Conservation (phyloP, 768 basidiomycete species). For the Lactifluus echinatus region DNA sequence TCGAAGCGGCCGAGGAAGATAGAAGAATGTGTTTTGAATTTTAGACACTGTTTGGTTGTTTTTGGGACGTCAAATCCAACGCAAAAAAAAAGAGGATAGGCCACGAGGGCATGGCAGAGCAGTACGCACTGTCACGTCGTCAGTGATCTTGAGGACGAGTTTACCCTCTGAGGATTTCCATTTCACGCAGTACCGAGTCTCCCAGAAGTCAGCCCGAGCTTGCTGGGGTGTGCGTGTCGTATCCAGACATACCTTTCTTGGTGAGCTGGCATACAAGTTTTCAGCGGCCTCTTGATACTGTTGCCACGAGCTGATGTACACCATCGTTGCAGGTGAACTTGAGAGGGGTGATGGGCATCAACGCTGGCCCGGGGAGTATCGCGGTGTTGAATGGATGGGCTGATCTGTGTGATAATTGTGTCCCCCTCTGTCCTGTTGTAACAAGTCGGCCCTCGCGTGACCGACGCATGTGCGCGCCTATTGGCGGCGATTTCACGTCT, state of each 20-base stretch:
- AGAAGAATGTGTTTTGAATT: conserved; percentile 92
- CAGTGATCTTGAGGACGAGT: conserved; percentile 89
- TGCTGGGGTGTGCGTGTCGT: too few species aligned
- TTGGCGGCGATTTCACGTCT: background rate
- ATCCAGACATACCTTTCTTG: conserved; percentile 66
- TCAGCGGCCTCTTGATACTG: conserved; percentile 88
- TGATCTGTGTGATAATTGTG: too few species aligned
- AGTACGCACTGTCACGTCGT: conserved; percentile 70
- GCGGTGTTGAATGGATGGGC: background rate
- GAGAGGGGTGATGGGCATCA: conserved; percentile 9
- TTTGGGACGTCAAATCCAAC: background rate
- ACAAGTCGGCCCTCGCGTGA: background rate
- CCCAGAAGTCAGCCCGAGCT: conserved; percentile 2
- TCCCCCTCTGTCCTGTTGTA: too few species aligned
- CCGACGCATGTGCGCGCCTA: background rate
- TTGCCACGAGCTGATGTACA: conserved; percentile 86
- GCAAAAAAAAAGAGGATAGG: background rate
- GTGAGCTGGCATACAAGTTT: conserved; percentile 71
- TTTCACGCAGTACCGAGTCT: conserved; percentile 91
- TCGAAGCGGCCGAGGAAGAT: conserved; percentile 97
- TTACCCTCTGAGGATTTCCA: conserved; percentile 82
- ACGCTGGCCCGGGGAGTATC: background rate
- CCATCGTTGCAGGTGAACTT: conserved; percentile 45
- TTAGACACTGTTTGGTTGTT: conserved; percentile 63
- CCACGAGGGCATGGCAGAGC: background rate